A percentile compares a stretch with the other conserved stretches of the same genome.
These are phyloP conservation scores for Paramarasmius palmivorus DNA, from an alignment of 1,284 basidiomycete species.

Conservation along the genomic window DNA sequence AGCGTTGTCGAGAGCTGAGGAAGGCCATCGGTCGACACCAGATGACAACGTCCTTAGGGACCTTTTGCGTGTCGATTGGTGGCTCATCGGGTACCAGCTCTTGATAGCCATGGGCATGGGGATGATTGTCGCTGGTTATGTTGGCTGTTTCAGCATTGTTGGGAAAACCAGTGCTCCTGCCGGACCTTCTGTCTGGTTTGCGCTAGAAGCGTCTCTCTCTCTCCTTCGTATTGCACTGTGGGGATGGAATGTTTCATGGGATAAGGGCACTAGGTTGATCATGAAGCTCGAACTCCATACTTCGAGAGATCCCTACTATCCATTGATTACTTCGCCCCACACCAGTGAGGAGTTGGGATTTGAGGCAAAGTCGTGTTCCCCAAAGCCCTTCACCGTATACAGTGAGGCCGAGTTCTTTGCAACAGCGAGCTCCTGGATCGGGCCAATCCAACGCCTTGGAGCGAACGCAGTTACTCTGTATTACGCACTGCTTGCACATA, in stretches of 20 bases:
- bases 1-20: no score
- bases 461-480: not conserved
- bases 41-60: not conserved
- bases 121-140: conserved; percentile 5
- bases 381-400: not conserved
- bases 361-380: not conserved
- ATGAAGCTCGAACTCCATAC: not conserved
- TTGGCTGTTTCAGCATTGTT: conserved; percentile 12
- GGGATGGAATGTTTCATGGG: not conserved
- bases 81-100: not conserved
- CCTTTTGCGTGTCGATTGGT: not conserved
- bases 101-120: conserved; percentile 3
- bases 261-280: not conserved
- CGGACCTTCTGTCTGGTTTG: not conserved
- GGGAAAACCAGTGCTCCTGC: not conserved
- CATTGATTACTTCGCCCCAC: not conserved
- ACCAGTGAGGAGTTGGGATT: not conserved
- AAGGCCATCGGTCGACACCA: not conserved
- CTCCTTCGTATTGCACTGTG: not conserved
- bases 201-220: not conserved
- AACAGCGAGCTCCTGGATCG: not conserved
- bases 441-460: not conserved
- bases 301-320: not conserved
- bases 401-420: not conserved
- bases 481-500: not conserved